Conservation (phyloP, 179 eudicot genomes). For the Carnegiea gigantea region DNA sequence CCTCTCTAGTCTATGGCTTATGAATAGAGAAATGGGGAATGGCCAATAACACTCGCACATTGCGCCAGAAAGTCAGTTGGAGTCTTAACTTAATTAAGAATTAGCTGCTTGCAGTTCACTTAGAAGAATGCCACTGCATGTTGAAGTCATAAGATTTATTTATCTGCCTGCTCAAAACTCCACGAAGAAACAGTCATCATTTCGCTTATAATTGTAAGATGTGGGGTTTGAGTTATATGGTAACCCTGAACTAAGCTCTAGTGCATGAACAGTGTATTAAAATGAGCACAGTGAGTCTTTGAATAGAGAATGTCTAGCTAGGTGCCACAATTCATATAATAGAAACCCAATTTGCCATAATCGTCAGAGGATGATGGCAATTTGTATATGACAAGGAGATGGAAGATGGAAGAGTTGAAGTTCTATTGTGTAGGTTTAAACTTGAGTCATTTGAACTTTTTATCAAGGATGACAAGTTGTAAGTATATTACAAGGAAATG, state of each 20-base stretch:
- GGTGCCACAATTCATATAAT: no score
- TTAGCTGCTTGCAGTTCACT: no score
- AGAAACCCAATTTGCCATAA: not conserved
- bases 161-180: not conserved
- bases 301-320: no score
- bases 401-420: not conserved
- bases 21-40: not conserved
- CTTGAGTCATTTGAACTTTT: not conserved
- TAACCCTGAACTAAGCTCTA: no score
- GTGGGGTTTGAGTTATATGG: no score
- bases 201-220: no score
- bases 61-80: not conserved
- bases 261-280: no score
- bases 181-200: not conserved
- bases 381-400: not conserved
- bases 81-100: not conserved
- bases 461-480: not conserved
- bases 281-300: no score
- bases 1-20: not conserved
- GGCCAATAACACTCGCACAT: not conserved
- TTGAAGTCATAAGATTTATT: not conserved
- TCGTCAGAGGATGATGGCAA: not conserved
- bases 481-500: not conserved
- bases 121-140: no score
- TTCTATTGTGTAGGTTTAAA: not conserved